These are phyloP conservation scores for Calycina marina DNA, from an alignment of 2,329 filamentous ascomycete species.

Conservation along the genomic window DNA sequence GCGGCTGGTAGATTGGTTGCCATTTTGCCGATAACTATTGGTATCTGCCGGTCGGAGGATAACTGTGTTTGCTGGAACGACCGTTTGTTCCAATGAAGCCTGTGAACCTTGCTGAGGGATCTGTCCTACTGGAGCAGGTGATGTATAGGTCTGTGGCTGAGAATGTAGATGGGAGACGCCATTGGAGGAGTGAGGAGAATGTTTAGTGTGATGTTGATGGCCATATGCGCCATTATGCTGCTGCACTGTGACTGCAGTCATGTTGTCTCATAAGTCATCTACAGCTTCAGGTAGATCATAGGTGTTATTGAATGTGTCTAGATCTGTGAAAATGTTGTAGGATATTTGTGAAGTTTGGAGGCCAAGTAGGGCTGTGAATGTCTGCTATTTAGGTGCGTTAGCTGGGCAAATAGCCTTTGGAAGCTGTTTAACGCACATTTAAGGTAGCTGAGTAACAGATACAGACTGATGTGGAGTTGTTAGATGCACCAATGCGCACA, in stretches of 20 bases:
- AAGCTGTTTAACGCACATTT: too few species aligned
- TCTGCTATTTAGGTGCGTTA: too few species aligned
- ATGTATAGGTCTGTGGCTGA: conserved; percentile 16
- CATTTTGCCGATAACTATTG: background rate
- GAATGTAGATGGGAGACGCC: conserved; percentile 15
- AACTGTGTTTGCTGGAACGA: conserved; percentile 5
- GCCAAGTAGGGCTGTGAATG: too few species aligned
- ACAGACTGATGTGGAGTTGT: too few species aligned
- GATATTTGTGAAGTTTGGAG: too few species aligned
- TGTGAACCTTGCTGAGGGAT: conserved; percentile 11
- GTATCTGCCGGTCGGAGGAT: background rate
- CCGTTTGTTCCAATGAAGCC: conserved; percentile 11
- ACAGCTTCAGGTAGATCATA: too few species aligned
- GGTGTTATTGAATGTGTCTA: too few species aligned
- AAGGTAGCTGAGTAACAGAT: too few species aligned
- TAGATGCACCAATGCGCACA: too few species aligned
- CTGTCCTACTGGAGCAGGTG: conserved; percentile 6
- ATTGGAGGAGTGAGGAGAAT: conserved; percentile 18
- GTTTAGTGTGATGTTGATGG: conserved; percentile 18
- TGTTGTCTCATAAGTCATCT: too few species aligned
- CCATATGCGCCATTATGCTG: conserved; percentile 17
- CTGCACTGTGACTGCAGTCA: conserved; percentile 23
- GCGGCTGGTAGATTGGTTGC: conserved; percentile 4
- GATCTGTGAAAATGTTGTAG: too few species aligned
- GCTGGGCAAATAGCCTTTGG: too few species aligned